Evolutionary conservation across 2,329 filamentous ascomycete species (phyloP), one percentile per base, ranked within the genome.

Genomic region (Acrodontium crateriforme): DNA sequence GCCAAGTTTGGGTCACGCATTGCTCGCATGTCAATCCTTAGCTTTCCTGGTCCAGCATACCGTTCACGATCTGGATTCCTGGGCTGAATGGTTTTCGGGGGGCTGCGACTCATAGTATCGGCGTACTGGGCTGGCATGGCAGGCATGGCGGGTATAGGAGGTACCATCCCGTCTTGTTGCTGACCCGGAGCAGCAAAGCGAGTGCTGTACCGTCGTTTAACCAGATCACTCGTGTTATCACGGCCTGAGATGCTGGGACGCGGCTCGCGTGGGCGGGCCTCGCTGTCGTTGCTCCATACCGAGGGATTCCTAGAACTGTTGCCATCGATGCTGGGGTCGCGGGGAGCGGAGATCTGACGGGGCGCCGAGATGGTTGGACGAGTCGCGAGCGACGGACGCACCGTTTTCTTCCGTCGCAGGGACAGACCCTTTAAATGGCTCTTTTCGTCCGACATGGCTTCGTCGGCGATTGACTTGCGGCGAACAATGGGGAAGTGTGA

Each of bases 191-290:
- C 18, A 9, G 45, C 41, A 54, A 94, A 92, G 35, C 87, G 76
- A 22, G 85, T 85, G 20, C 89, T 95, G 57, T 95, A 98, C 44
- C 89, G 69, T 44, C 84, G 71, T 61, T 95, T 95, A 34, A 98
- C 85, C 29, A 95, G 65, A 53, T 98, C 87, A 11, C 72, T 71
- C 22, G 74, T 76, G 44, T 69, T 66, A 27, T 52, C 50, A 32
- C 52, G 60, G 30, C 57, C 60, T 31, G 57, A 49, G 36, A 49
- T 20, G 37, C 47, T 28, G 40, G 42, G 30, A 28, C 44, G 28
- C 22, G 30, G 26, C 28, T 44, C 30, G 24, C 32, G 31, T 16
- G 35, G 25, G 6, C 33, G 30, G 12, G 35, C 25, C 15, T 30
- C 19, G n/a, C 16, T 29, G 23, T 28, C 36, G 6, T 29, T 28